Base-by-base conservation (phyloP, 2,329 filamentous ascomycete genomes). In the Cadophora malorum region DNA sequence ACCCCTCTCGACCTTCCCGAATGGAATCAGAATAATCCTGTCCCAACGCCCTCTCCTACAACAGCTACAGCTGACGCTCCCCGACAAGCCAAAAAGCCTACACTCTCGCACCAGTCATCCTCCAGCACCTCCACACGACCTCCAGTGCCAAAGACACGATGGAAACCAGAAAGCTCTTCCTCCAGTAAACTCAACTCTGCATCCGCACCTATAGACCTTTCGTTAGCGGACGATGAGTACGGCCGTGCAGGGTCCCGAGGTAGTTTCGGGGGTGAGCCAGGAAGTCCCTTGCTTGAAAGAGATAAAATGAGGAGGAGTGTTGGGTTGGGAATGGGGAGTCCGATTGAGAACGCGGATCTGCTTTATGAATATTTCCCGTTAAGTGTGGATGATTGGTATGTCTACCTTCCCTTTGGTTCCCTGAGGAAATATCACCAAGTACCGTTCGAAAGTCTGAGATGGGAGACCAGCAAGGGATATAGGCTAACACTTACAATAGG, bases 361-460 rank as follows among this genome's bases (percentile, higher is more conserved):
- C 82, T 97, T 21, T 97, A 97, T 77, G 94, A 98, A 80, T 97
- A 98, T 77, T 97, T 98, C 72, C 94, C 94, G 0, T 83, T 98
- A 19, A 94, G 91, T 60, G 81, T 97, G 67, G 94, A 97, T 78
- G 94, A 97, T 76, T 97, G 91, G 91, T 77, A 68, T 87, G 78
- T 75, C 80, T 35, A 28, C 50, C 55, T 38, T 38, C n/a, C n/a
- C n/a, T n/a, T n/a, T n/a, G n/a, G n/a, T n/a, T n/a, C n/a, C n/a
- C n/a, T n/a, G n/a, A n/a, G n/a, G n/a, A n/a, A n/a, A n/a, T n/a
- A n/a, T n/a, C n/a, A n/a, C n/a, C n/a, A n/a, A n/a, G n/a, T n/a
- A n/a, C n/a, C n/a, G n/a, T n/a, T n/a, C n/a, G n/a, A n/a, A n/a
- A n/a, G n/a, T n/a, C n/a, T n/a, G n/a, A n/a, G n/a, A n/a, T n/a